Conservation (phyloP, 805 yeast genomes). For the Candida boidinii region DNA sequence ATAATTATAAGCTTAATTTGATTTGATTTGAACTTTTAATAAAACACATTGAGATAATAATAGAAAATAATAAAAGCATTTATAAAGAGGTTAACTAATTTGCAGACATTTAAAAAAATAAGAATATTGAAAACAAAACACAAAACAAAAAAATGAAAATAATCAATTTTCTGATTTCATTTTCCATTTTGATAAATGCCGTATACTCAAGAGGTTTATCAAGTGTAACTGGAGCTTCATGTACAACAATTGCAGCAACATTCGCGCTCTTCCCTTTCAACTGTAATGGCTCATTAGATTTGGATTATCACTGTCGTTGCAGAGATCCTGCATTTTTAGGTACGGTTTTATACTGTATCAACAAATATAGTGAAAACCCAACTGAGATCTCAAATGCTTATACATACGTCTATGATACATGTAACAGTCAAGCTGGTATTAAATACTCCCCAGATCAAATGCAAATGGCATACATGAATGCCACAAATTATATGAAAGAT, state of each 20-base stretch:
- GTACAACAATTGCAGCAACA: too few species aligned
- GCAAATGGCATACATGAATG: conserved; percentile 19
- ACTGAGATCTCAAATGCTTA: conserved; percentile 22
- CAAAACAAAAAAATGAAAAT: too few species aligned
- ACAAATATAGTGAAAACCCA: conserved; percentile 18
- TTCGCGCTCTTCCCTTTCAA: too few species aligned
- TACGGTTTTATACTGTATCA: conserved; percentile 27
- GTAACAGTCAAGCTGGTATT: conserved; percentile 23
- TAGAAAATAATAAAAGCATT: too few species aligned
- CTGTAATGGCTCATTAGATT: conserved; percentile 25
- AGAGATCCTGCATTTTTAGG: conserved; percentile 24
- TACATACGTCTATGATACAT: conserved; percentile 24
- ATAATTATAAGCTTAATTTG: too few species aligned
- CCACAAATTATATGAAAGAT: conserved; percentile 15
- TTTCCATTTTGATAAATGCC: background rate
- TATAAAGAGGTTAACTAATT: too few species aligned
- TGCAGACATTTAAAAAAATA: too few species aligned
- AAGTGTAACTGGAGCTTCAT: conserved; percentile 28
- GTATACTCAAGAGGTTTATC: conserved; percentile 19
- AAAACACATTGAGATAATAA: too few species aligned
- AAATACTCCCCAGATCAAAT: conserved; percentile 20
- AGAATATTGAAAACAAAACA: too few species aligned
- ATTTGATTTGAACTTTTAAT: too few species aligned
- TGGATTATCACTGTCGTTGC: conserved; percentile 28
- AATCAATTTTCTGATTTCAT: conserved; percentile 3